Conservation (phyloP, 2,329 filamentous ascomycete species). For the Sclerotinia nivalis region DNA sequence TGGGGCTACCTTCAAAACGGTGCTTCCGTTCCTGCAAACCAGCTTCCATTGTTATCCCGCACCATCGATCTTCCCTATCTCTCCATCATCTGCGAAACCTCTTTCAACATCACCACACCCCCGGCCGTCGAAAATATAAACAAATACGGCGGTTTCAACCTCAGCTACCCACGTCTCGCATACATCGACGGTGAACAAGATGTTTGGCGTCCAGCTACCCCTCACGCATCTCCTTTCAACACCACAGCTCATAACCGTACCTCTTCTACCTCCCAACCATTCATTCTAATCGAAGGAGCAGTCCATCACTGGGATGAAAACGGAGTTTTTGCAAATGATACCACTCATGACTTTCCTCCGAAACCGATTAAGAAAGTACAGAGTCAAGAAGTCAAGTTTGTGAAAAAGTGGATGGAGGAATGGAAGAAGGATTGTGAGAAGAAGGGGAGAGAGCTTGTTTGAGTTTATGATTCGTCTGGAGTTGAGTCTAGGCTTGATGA, state of each 20-base stretch:
- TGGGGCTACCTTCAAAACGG: slow-evolving; percentile 82
- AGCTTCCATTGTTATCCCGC: slow-evolving; percentile 71
- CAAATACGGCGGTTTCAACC: slow-evolving; percentile 71
- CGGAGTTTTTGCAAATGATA: slow-evolving; percentile 64
- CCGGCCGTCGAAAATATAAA: slow-evolving; percentile 70
- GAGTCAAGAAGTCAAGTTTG: slow-evolving; percentile 58
- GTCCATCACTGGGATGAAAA: slow-evolving; percentile 84
- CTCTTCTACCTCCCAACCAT: slow-evolving; percentile 66
- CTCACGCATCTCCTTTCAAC: slow-evolving; percentile 57
- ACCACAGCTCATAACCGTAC: slow-evolving; percentile 53
- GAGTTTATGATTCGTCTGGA: too few species aligned
- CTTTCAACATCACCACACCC: slow-evolving; percentile 67
- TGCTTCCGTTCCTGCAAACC: slow-evolving; percentile 62
- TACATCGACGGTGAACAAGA: slow-evolving; percentile 76
- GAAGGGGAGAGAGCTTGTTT: neutral
- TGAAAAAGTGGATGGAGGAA: slow-evolving; percentile 66
- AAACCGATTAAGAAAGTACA: slow-evolving; percentile 60
- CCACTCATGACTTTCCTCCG: slow-evolving; percentile 55
- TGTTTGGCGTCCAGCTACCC: slow-evolving; percentile 75
- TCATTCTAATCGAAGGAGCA: slow-evolving; percentile 69
- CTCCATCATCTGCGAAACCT: slow-evolving; percentile 61
- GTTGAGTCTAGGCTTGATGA: too few species aligned
- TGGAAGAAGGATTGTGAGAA: slow-evolving; percentile 44
- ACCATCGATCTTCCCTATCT: slow-evolving; percentile 64
- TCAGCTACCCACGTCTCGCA: slow-evolving; percentile 72